Conservation (phyloP, 352 stramenopile species). For the Blastocystis sp. region DNA sequence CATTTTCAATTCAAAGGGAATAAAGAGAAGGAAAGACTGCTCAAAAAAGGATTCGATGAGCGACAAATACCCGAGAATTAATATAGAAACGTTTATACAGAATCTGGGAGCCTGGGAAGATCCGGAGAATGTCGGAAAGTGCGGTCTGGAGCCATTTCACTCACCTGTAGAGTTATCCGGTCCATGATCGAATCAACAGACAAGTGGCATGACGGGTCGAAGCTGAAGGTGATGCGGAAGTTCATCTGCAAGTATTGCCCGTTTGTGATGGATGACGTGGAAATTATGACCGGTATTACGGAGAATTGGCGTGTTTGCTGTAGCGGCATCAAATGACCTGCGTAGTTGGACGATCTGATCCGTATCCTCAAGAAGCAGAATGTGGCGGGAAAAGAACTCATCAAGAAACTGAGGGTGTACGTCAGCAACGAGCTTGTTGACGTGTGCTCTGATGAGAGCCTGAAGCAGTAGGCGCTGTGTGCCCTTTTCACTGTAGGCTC, state of each 20-base stretch:
- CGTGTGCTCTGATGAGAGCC: slow-evolving; percentile 61
- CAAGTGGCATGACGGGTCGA: slow-evolving; percentile 51
- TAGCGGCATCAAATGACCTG: neutral
- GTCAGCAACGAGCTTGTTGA: slow-evolving; percentile 62
- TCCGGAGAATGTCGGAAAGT: slow-evolving; percentile 49
- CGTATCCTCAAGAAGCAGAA: slow-evolving; percentile 61
- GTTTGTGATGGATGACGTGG: slow-evolving; percentile 36
- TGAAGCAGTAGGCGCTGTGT: slow-evolving; percentile 14
- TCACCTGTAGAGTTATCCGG: slow-evolving; percentile 42
- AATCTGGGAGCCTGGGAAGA: slow-evolving; percentile 33
- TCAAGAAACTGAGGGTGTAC: neutral
- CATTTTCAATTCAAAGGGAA: neutral
- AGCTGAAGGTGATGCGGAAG: slow-evolving; percentile 56
- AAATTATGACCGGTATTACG: slow-evolving; percentile 60
- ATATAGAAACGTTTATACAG: slow-evolving; percentile 17
- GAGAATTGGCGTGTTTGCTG: slow-evolving; percentile 59
- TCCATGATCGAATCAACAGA: slow-evolving; percentile 21
- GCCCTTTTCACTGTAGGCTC: neutral
- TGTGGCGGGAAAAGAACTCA: slow-evolving; percentile 48
- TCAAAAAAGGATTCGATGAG: slow-evolving; percentile 11
- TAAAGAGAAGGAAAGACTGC: neutral
- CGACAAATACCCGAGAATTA: neutral
- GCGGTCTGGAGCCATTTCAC: neutral
- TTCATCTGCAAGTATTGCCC: slow-evolving; percentile 63
- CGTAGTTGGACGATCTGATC: slow-evolving; percentile 62